phyloP scores from a whole-genome alignment of 208 protist species.

The Trypanosoma theileri region DNA sequence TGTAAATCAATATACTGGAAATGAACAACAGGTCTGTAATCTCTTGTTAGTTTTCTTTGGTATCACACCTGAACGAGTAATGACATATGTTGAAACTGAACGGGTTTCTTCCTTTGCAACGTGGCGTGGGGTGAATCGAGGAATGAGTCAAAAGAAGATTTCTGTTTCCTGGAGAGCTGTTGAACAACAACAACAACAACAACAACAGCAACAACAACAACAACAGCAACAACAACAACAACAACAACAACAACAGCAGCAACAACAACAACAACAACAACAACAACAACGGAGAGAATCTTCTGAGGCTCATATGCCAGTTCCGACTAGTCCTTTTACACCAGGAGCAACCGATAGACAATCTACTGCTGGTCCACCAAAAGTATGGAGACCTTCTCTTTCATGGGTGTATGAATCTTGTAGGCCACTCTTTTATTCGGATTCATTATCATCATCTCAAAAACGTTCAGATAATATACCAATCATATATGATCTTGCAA shows the following conservation, averaged over 20 bases:
- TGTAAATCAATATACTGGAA: slow-evolving; percentile 31
- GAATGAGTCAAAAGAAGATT: background rate
- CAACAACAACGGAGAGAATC: too few species aligned
- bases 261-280: background rate
- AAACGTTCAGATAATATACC: background rate
- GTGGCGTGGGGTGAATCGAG: background rate
- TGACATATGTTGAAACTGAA: slow-evolving; percentile 17
- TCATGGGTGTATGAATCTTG: slow-evolving; percentile 41
- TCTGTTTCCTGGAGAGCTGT: slow-evolving; percentile 1
- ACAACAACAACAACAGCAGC: background rate
- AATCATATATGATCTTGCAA: slow-evolving; percentile 26
- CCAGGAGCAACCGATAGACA: background rate
- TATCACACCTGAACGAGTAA: slow-evolving; percentile 35
- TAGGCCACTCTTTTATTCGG: slow-evolving; percentile 24
- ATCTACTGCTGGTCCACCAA: background rate
- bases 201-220: background rate
- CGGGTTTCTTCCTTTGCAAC: background rate
- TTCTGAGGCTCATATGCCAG: too few species aligned
- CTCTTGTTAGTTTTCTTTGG: slow-evolving; percentile 47
- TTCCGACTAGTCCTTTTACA: background rate
- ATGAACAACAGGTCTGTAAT: slow-evolving; percentile 45
- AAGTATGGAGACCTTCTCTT: slow-evolving; percentile 39
- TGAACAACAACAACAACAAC: background rate
- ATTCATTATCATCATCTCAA: background rate
- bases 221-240: background rate